A percentile compares a stretch with the other conserved stretches of the same genome.
phyloP scores from a whole-genome alignment of 306 rosid species.

The Crataegus laevigata region DNA sequence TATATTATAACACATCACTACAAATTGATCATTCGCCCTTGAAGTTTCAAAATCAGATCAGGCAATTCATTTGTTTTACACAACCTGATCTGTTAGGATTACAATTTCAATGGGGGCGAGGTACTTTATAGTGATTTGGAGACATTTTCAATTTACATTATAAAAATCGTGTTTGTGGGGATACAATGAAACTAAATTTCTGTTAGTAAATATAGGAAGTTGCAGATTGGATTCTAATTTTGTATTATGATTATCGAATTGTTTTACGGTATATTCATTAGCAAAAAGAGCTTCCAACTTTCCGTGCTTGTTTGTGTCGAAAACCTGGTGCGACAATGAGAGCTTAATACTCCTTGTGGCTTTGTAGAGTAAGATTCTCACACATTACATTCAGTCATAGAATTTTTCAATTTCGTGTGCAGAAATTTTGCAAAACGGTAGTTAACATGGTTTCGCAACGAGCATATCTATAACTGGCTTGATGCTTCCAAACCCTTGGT shows the following conservation, averaged over 20 bases:
- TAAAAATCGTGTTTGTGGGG: neutral
- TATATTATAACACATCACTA: neutral
- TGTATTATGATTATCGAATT: too few species aligned
- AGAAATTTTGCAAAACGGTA: slow-evolving; percentile 93
- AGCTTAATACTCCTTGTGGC: neutral
- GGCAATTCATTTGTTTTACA: neutral
- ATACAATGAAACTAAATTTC: neutral
- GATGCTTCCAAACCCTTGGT: slow-evolving; percentile 89
- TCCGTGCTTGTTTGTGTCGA: neutral
- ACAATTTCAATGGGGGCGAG: neutral
- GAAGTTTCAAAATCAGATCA: neutral
- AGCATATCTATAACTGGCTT: slow-evolving; percentile 83
- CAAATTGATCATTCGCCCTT: neutral
- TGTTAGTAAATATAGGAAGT: neutral
- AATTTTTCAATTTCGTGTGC: slow-evolving; percentile 19
- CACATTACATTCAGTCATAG: neutral
- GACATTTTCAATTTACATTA: neutral
- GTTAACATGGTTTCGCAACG: slow-evolving; percentile 89
- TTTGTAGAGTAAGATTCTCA: neutral
- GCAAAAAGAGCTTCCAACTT: neutral
- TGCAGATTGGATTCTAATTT: neutral
- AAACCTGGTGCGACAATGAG: neutral
- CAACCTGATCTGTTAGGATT: slow-evolving; percentile 1
- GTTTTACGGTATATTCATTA: neutral
- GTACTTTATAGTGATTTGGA: too few species aligned